Percentiles rank a stretch among this genome's conserved stretches.
Evolutionary conservation across 331 rosid species (phyloP).

Genomic region (Cydonia oblonga): DNA sequence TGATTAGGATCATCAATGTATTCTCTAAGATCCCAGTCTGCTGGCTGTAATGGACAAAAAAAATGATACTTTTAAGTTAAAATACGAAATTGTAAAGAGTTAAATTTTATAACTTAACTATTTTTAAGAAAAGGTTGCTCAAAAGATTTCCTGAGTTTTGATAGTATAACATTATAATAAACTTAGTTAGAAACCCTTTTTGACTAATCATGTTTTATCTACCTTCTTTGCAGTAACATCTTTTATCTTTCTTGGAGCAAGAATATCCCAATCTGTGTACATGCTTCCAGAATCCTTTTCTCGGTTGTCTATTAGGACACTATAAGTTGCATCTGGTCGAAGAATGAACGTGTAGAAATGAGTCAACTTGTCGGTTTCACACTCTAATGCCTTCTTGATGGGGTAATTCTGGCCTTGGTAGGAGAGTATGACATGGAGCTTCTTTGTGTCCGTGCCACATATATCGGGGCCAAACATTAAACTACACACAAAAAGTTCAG

Average conservation of each 20-base stretch:
- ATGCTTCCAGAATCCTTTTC: constrained; percentile 83
- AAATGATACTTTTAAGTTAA: constrained; percentile 6
- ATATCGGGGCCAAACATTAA: constrained; percentile 87
- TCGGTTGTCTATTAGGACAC: constrained; percentile 64
- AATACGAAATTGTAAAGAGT: not conserved
- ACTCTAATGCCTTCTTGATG: constrained; percentile 65
- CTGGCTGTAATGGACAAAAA: constrained; percentile 39
- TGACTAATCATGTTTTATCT: constrained; percentile 40
- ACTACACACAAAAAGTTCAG: constrained; percentile 29
- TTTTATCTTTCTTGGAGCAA: constrained; percentile 68
- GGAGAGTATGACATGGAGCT: constrained; percentile 67
- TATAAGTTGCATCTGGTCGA: constrained; percentile 68
- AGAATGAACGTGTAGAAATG: constrained; percentile 84
- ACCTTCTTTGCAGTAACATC: constrained; percentile 66
- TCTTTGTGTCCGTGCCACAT: constrained; percentile 78
- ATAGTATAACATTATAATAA: not conserved
- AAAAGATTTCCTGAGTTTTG: not conserved
- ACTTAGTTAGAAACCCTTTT: constrained; percentile 31
- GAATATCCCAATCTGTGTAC: constrained; percentile 84
- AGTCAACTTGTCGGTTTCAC: constrained; percentile 76
- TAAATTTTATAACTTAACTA: not conserved
- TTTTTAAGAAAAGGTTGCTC: not conserved
- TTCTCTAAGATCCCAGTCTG: constrained; percentile 71
- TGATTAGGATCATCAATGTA: constrained; percentile 54
- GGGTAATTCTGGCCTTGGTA: constrained; percentile 91